Base-by-base conservation (phyloP, 768 basidiomycete genomes). In the Collybia nuda region DNA sequence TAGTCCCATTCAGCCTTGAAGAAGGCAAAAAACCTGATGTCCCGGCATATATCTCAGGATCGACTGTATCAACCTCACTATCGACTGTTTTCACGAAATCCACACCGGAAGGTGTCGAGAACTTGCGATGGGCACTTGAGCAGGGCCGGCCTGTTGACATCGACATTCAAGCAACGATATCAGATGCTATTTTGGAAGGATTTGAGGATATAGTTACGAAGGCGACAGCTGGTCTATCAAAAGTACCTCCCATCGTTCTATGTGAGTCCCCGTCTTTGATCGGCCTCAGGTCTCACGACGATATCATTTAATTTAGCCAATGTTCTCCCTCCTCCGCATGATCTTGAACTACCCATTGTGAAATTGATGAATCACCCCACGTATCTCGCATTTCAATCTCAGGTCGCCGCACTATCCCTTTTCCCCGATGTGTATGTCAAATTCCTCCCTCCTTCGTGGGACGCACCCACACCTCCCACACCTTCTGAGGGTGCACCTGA, bases 341-440 rank as follows among this genome's bases (percentile, higher is more conserved):
- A 84, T 56, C 74, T 89, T 32, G 70, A 79, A 45, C 63, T 86
- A 39, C 86, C 90, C 1, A 85, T 90, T 51, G 86, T 90, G 36
- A 84, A 86, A 65, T 72, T 92, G 63, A 85, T 92, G 76, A 87
- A 82, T 42, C 86, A 91, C 59, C 84, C 88, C 1, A 76, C 77
- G 0, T 93, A 92, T 62, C 74, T 76, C 23, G 77, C 80, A 41
- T 93, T 86, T 66, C 88, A 91, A 60, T 72, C 83, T 3, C 86
- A 85, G 53, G 75, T 79, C 8, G 88, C 88, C 0, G 75, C 86
- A 0, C 70, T 93, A 23, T 92, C 90, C 18, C 78, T 93, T 47
- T 80, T 85, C 55, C 82, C 87, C n/a, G 78, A 80, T 58, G 71
- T 86, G 5, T 78, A 78, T 65, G 69, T 92, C 62, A 90, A 90